Evolutionary conservation across 148 eudicot species (phyloP), one percentile per base, ranked within the genome.

Genomic region (Arctostaphylos glauca): DNA sequence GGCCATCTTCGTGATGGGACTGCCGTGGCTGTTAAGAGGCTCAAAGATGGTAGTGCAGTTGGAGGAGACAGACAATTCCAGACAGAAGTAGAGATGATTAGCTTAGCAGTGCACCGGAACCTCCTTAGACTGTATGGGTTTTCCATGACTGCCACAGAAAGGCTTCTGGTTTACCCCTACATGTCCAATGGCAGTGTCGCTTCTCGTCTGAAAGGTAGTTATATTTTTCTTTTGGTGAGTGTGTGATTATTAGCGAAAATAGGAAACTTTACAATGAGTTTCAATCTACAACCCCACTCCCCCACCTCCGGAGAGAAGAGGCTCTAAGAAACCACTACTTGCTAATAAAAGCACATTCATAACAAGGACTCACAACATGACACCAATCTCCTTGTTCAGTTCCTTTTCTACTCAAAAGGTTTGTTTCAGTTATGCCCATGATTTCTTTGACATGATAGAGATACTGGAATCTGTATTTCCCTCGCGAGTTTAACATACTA

Each of bases 151-250:
- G 50, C 91, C 23, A 85, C 87, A 1, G 94, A 92, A 73, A 90
- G 88, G 87, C 90, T 92, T 44, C 76, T 92, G 67, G 93, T 92
- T 41, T 91, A 92, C 84, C 95, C 95, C 6, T 91, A 86, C 73
- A 92, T 92, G 95, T 88, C 91, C 25, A 92, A 92, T 81, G 93
- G 92, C 49, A 92, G 95, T 52, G 95, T 92, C 5, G 93, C 94
- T 80, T 92, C 90, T 7, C 92, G 95, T 53, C 90, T 92, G 58
- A 91, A 91, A 91, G 93, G 95, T 92, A 88, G 21, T 15, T 44
- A 23, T 46, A 13, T 12, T 46, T 47, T 14, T 68, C 18, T 31
- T 49, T 15, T n/a, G 31, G 21, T 1, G 13, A 66, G 71, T 12
- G 15, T 25, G 44, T 25, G 15, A 10, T 66, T 31, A 66, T 25